A percentile compares a stretch with the other conserved stretches of the same genome.
These are phyloP conservation scores for Drechslerella coelobrocha DNA, from an alignment of 2,329 filamentous ascomycete species.

Conservation along the genomic window DNA sequence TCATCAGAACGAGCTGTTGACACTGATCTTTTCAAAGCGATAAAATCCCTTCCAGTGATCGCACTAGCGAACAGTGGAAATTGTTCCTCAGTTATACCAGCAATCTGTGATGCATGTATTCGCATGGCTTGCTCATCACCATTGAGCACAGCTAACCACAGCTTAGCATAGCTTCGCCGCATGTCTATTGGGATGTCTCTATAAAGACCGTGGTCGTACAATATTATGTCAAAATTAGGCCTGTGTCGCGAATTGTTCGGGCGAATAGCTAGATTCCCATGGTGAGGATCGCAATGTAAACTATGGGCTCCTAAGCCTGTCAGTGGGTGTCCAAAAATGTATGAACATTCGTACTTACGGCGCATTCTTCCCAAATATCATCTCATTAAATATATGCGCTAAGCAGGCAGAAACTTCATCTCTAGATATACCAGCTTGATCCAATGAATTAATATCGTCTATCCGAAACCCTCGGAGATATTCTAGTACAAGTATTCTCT, in stretches of 20 bases:
- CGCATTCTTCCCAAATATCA: conserved; percentile 92
- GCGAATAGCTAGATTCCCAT: conserved; percentile 91
- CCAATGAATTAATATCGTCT: conserved; percentile 87
- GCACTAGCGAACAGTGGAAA: conserved; percentile 95
- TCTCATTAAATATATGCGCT: conserved; percentile 95
- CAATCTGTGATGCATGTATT: conserved; percentile 84
- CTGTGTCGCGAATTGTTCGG: conserved; percentile 69
- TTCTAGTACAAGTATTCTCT: conserved; percentile 93
- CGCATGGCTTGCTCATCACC: conserved; percentile 86
- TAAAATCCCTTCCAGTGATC: conserved; percentile 92
- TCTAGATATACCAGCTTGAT: conserved; percentile 83
- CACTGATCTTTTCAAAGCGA: conserved; percentile 70
- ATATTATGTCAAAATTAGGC: conserved; percentile 89
- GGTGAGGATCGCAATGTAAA: conserved; percentile 95
- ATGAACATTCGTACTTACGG: conserved; percentile 60
- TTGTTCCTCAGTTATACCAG: conserved; percentile 83
- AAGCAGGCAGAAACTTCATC: conserved; percentile 94
- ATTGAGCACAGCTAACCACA: conserved; percentile 96
- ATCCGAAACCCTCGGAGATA: conserved; percentile 84
- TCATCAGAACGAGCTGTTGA: conserved; percentile 69
- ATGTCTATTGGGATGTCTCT: conserved; percentile 82
- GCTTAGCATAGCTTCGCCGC: conserved; percentile 87
- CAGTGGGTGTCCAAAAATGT: not conserved
- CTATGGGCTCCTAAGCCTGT: conserved; percentile 2
- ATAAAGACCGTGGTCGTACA: conserved; percentile 97